A percentile compares a stretch with the other conserved stretches of the same genome.
Conservation (phyloP, 768 basidiomycete genomes). For the Phanerochaete sordida region DNA sequence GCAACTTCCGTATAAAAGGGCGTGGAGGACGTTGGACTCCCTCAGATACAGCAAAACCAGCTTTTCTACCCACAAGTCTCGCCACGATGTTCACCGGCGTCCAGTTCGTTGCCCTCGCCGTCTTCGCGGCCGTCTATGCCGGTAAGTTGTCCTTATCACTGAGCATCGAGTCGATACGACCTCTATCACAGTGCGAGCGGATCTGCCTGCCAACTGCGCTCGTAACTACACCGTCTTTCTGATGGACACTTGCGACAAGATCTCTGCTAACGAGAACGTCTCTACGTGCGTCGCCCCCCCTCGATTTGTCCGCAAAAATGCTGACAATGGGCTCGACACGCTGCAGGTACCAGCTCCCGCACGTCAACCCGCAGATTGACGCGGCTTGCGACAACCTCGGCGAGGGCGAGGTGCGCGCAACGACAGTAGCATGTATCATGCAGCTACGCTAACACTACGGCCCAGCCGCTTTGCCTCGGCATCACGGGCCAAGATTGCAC, state of each 20-base stretch:
- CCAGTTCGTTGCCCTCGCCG: not conserved
- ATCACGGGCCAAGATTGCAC: slow-evolving; percentile 52
- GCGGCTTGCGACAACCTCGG: slow-evolving; percentile 53
- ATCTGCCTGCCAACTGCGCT: slow-evolving; percentile 33
- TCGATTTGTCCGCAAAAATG: not conserved
- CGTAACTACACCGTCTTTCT: slow-evolving; percentile 46
- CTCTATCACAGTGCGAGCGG: not conserved
- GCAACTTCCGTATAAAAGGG: not conserved
- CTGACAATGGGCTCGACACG: not conserved
- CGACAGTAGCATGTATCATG: too few species aligned
- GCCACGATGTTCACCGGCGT: not conserved
- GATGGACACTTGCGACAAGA: slow-evolving; percentile 54
- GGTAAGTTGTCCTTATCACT: not conserved
- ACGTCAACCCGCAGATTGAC: slow-evolving; percentile 50
- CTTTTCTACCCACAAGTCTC: not conserved
- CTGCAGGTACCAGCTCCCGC: slow-evolving; percentile 53
- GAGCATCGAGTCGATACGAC: not conserved
- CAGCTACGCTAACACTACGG: not conserved
- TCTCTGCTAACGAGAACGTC: slow-evolving; percentile 42
- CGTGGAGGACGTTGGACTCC: not conserved
- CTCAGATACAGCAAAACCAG: not conserved
- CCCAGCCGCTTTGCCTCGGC: slow-evolving; percentile 52
- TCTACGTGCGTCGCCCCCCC: slow-evolving; percentile 36
- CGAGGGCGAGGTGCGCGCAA: slow-evolving; percentile 41
- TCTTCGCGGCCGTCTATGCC: not conserved